Percentiles rank a stretch among this genome's conserved stretches.
Evolutionary conservation across 371 early-diverging fungal genomes (phyloP).

Genomic region (Saksenaea vasiformis): DNA sequence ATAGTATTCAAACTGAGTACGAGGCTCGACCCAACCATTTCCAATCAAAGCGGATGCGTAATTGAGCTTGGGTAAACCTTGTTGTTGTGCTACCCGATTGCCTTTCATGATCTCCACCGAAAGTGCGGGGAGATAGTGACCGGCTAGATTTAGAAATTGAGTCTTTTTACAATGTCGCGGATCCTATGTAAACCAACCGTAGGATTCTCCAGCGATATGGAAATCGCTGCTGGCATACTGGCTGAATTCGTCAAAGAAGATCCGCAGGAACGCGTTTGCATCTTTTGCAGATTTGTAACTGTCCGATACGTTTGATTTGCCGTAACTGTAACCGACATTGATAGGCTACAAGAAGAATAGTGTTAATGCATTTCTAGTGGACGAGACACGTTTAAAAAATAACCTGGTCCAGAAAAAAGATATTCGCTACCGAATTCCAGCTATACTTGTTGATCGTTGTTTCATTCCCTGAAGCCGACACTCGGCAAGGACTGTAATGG

Average conservation of each 20-base stretch:
- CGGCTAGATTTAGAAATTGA: slow-evolving; percentile 45
- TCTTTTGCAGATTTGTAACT: slow-evolving; percentile 55
- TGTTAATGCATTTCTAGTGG: background rate
- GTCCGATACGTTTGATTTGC: slow-evolving; percentile 52
- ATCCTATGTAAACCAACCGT: too few relatives aligned
- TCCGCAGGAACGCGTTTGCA: slow-evolving; percentile 66
- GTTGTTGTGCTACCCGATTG: slow-evolving; percentile 58
- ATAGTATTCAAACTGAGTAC: slow-evolving; percentile 84
- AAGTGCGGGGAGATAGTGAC: slow-evolving; percentile 77
- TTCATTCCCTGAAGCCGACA: slow-evolving; percentile 55
- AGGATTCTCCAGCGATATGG: slow-evolving; percentile 70
- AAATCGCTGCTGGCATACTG: slow-evolving; percentile 34
- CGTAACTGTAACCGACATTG: slow-evolving; percentile 78
- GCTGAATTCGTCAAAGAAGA: slow-evolving; percentile 69
- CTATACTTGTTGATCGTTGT: slow-evolving; percentile 61
- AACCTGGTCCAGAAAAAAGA: slow-evolving; percentile 83
- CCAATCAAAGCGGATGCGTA: slow-evolving; percentile 77
- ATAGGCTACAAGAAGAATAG: slow-evolving; percentile 51
- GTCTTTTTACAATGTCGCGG: too few relatives aligned
- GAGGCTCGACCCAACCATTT: slow-evolving; percentile 87
- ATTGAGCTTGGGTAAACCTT: slow-evolving; percentile 17
- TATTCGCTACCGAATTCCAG: slow-evolving; percentile 81
- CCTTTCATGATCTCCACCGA: slow-evolving; percentile 60
- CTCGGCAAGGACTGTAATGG: slow-evolving; percentile 57
- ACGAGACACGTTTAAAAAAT: background rate